Base-by-base conservation (phyloP, 2,329 filamentous ascomycete species). In the Fusarium circinatum region DNA sequence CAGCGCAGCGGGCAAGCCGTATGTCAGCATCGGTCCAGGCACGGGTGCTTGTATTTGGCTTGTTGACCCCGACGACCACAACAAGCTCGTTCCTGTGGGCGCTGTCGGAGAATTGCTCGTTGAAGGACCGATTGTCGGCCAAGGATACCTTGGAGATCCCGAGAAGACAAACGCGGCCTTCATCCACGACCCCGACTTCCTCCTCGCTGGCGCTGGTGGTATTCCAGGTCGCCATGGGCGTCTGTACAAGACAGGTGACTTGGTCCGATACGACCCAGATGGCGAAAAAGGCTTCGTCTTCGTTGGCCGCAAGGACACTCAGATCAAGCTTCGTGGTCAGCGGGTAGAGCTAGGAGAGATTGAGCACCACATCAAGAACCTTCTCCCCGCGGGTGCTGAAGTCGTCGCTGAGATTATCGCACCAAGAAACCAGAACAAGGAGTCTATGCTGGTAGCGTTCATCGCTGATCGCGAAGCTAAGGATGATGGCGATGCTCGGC, bases 321-420 rank as follows among this genome's bases (percentile, higher is more conserved):
- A 91, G 79, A 88, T 92, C 62, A 93, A 94, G 80, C 82, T 93
- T 34, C 85, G 87, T 17, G 93, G 93, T 32, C 91, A 89, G 72
- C 84, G 91, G 62, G 87, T 92, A 58, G 93, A 91, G 80, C 84
- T 91, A 26, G 84, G 85, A 3, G 86, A 88, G 72, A 86, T 88
- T 12, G 87, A 88, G 72, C 84, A 86, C 62, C 84, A 88, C 67
- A 83, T 88, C 64, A 80, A 82, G 18, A 79, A 81, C 36, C 42
- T 75, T 15, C 76, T 89, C 18, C 84, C 85, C 0, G 66, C 80
- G 0, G 82, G 81, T 0, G 83, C 83, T 3, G 83, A 82, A 41
- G 84, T 87, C 0, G 85, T 83, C 0, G 85, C 85, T 5, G 87
- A 89, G 66, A 85, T 87, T 28, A 86, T 87, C 68, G 84, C 34